Evolutionary conservation across 2,329 filamentous ascomycete genomes (phyloP).

Genomic region (Aspergillus brunneoviolaceus): DNA sequence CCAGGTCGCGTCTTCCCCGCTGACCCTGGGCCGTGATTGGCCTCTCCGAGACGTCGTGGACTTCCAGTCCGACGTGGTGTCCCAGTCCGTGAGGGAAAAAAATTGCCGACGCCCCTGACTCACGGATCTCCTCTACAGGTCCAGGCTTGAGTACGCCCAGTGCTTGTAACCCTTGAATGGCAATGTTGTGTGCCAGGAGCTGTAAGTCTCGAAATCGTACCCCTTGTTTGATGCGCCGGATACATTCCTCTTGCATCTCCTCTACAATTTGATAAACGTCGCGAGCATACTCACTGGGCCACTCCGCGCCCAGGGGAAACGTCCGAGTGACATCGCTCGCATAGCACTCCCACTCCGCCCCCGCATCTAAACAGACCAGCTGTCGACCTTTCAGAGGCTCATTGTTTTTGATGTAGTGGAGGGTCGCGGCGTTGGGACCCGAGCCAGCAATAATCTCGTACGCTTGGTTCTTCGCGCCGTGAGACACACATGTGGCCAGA

Average conservation of each 20-base stretch:
- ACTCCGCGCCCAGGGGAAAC: constrained; percentile 73
- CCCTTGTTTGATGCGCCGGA: constrained; percentile 69
- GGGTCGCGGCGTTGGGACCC: constrained; percentile 75
- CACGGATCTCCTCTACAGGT: constrained; percentile 52
- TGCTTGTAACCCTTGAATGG: constrained; percentile 73
- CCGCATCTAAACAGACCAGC: constrained; percentile 81
- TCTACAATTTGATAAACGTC: constrained; percentile 81
- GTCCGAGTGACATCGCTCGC: constrained; percentile 77
- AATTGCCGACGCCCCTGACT: constrained; percentile 38
- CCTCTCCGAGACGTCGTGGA: constrained; percentile 44
- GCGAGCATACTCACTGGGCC: constrained; percentile 62
- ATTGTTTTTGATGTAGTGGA: constrained; percentile 85
- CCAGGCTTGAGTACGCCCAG: constrained; percentile 71
- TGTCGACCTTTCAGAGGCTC: constrained; percentile 68
- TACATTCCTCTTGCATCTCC: constrained; percentile 80
- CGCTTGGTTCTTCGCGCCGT: constrained; percentile 77
- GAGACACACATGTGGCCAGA: constrained; percentile 70
- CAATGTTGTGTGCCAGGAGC: constrained; percentile 73
- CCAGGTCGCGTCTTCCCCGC: constrained; percentile 25
- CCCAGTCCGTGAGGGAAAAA: constrained; percentile 55
- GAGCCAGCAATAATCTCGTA: constrained; percentile 84
- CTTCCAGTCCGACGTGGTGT: constrained; percentile 54
- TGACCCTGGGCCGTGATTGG: constrained; percentile 34
- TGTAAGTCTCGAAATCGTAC: constrained; percentile 81
- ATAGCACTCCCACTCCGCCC: constrained; percentile 72